A percentile compares a stretch with the other conserved stretches of the same genome.
Evolutionary conservation across 441 rosid species (phyloP).

Genomic region (Syzygium syzygioides): DNA sequence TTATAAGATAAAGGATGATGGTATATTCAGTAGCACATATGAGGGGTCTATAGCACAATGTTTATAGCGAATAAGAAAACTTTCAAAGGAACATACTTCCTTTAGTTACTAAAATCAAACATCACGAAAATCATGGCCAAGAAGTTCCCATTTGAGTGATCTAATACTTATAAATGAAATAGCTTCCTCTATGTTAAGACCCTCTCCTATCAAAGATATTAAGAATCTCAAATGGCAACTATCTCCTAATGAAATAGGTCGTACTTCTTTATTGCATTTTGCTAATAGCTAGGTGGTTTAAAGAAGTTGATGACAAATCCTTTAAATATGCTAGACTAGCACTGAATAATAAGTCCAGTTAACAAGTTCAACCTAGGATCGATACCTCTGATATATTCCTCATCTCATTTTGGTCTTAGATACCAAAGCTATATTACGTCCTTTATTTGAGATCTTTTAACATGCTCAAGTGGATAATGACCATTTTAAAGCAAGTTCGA

Average conservation of each 20-base stretch:
- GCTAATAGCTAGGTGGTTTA: background rate
- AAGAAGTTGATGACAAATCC: background rate
- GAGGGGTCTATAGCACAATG: background rate
- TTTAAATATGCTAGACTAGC: background rate
- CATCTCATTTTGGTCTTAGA: background rate
- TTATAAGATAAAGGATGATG: background rate
- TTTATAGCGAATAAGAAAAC: background rate
- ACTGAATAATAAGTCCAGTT: background rate
- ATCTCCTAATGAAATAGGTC: background rate
- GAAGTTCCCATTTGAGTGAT: background rate
- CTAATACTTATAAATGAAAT: background rate
- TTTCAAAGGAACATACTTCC: background rate
- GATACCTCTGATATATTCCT: background rate
- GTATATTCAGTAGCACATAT: background rate
- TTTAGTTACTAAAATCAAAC: background rate
- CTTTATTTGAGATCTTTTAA: background rate
- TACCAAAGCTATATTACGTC: background rate
- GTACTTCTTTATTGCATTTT: background rate
- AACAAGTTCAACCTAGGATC: background rate
- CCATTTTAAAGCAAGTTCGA: background rate
- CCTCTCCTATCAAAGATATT: background rate
- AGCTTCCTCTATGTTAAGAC: background rate
- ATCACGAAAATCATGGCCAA: background rate
- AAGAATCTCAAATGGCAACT: background rate
- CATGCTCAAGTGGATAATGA: background rate